Conservation (phyloP, 345 rosid genomes). For the Pistacia integerrima region DNA sequence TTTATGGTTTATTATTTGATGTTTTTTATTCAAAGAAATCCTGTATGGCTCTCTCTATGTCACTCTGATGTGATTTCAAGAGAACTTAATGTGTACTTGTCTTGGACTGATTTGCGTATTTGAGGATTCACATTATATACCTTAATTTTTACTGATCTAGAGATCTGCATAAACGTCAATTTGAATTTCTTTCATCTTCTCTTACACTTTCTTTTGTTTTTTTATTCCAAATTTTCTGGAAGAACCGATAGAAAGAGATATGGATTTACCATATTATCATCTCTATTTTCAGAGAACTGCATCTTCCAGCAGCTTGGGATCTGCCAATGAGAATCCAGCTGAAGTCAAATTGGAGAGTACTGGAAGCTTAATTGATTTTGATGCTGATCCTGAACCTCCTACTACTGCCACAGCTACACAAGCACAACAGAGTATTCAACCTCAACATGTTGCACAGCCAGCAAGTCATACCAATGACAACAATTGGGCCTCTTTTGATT, state of each 20-base stretch:
- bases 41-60: neutral
- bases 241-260: slow-evolving; percentile 7
- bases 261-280: slow-evolving; percentile 23
- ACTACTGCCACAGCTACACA: slow-evolving; percentile 41
- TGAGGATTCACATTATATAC: neutral
- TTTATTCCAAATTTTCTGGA: neutral
- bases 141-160: neutral
- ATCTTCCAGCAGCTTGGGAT: slow-evolving; percentile 65
- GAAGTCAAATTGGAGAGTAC: slow-evolving; percentile 67
- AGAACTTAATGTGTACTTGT: neutral
- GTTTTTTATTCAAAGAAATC: neutral
- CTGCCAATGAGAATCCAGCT: slow-evolving; percentile 56
- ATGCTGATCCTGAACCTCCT: slow-evolving; percentile 75
- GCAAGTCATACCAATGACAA: slow-evolving; percentile 44
- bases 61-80: neutral
- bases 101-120: neutral
- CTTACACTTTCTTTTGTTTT: neutral
- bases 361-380: slow-evolving; percentile 90
- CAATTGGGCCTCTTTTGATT: slow-evolving; percentile 83
- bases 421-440: slow-evolving; percentile 36
- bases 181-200: neutral
- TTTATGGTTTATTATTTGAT: neutral
- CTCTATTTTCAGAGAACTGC: slow-evolving; percentile 63
- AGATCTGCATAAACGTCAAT: neutral
- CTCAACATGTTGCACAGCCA: slow-evolving; percentile 47